Percentiles rank a stretch among this genome's conserved stretches.
These are phyloP conservation scores for Geotrichum klebahnii DNA, from an alignment of 1,139 yeast genomes.

Conservation along the genomic window DNA sequence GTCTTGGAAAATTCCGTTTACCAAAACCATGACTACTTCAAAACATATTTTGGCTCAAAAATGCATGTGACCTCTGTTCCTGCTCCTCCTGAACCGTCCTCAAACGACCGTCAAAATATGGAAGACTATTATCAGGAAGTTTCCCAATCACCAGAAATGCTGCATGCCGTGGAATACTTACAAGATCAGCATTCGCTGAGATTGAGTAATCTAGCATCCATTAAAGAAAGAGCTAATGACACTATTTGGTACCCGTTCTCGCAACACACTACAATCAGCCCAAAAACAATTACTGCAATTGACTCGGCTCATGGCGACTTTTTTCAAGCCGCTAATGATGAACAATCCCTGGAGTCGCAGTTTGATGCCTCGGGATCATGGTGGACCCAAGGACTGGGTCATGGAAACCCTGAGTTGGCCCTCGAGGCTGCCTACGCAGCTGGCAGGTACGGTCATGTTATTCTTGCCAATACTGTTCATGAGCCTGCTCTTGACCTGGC, in stretches of 20 bases:
- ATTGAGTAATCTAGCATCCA: conserved; percentile 22
- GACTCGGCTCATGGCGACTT: conserved; percentile 33
- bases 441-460: conserved; percentile 35
- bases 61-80: background rate
- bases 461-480: conserved; percentile 31
- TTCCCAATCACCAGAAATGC: conserved; percentile 19
- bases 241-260: conserved; percentile 35
- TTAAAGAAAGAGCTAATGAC: conserved; percentile 28
- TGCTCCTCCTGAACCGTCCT: conserved; percentile 26
- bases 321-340: conserved; percentile 25
- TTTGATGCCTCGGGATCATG: conserved; percentile 36
- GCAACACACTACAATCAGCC: conserved; percentile 29
- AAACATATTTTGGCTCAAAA: conserved; percentile 24
- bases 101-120: conserved; percentile 24
- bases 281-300: conserved; percentile 28
- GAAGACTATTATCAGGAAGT: conserved; percentile 26
- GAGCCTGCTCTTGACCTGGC: conserved; percentile 34
- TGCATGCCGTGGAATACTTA: conserved; percentile 21
- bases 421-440: conserved; percentile 34
- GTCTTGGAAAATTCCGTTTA: conserved; percentile 27
- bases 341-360: conserved; percentile 22
- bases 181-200: conserved; percentile 23
- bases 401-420: conserved; percentile 31
- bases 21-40: conserved; percentile 28
- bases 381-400: conserved; percentile 37